Percentiles rank a stretch among this genome's conserved stretches.
These are phyloP conservation scores for Anthracocystis walkeri DNA, from an alignment of 1,284 basidiomycete genomes.

Conservation along the genomic window DNA sequence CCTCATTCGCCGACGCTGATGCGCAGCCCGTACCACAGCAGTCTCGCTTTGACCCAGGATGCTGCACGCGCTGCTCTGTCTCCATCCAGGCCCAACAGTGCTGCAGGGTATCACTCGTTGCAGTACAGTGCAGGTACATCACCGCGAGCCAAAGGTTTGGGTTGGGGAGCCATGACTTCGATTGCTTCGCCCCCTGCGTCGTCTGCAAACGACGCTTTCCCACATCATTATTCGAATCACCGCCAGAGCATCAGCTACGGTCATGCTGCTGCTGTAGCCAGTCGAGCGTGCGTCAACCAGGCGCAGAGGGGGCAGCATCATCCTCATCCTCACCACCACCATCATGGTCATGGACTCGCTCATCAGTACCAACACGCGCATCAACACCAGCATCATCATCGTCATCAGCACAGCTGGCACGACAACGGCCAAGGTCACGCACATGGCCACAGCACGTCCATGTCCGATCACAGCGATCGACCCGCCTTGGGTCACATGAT, in stretches of 20 bases:
- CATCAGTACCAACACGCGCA: constrained; percentile 16
- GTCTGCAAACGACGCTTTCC: constrained; percentile 2
- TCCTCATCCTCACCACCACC: constrained; percentile 30
- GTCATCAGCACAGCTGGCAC: constrained; percentile 29
- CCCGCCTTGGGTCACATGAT: constrained; percentile 25
- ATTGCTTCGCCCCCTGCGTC: constrained; percentile 38
- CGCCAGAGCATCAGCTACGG: constrained; percentile 50
- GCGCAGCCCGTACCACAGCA: constrained; percentile 47
- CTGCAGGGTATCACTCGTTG: constrained; percentile 30
- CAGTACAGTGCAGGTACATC: constrained; percentile 50
- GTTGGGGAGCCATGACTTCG: constrained; percentile 61
- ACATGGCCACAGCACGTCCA: constrained; percentile 14
- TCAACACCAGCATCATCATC: constrained; percentile 18
- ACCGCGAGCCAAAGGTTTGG: constrained; percentile 57
- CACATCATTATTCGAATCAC: constrained; percentile 13
- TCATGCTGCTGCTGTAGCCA: constrained; percentile 42
- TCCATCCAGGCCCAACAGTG: constrained; percentile 48
- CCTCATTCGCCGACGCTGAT: constrained; percentile 45
- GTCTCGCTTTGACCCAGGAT: constrained; percentile 45
- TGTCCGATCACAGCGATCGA: not conserved
- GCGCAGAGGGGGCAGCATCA: constrained; percentile 14
- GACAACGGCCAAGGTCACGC: constrained; percentile 17
- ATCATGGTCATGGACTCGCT: constrained; percentile 20
- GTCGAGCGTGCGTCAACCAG: constrained; percentile 20
- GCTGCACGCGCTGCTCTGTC: constrained; percentile 38